These are phyloP conservation scores for Suillus tomentosus DNA, from an alignment of 768 basidiomycete genomes.

Conservation along the genomic window DNA sequence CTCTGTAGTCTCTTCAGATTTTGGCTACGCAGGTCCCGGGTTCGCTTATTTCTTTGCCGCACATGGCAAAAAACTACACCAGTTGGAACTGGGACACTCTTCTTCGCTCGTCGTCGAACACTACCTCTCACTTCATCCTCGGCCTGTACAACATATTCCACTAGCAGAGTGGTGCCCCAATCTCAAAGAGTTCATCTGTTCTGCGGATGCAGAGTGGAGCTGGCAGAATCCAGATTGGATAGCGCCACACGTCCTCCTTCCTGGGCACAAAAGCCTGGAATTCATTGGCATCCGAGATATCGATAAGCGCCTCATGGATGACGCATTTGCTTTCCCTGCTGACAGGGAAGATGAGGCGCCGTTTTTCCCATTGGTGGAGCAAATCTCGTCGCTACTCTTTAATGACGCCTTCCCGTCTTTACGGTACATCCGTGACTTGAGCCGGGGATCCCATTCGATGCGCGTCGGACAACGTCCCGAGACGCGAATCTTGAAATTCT, in stretches of 20 bases:
- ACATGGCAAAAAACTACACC: constrained; percentile 61
- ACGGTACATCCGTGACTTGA: constrained; percentile 65
- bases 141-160: constrained; percentile 41
- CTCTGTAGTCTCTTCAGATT: constrained; percentile 71
- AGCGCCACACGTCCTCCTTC: constrained; percentile 71
- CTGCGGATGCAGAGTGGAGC: constrained; percentile 80
- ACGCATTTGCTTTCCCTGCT: constrained; percentile 35
- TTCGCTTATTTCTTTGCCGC: constrained; percentile 66
- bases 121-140: constrained; percentile 52
- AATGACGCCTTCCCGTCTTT: constrained; percentile 63
- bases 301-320: constrained; percentile 59
- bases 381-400: constrained; percentile 60
- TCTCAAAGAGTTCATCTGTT: constrained; percentile 68
- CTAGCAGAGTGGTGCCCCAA: constrained; percentile 73
- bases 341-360: constrained; percentile 44
- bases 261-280: constrained; percentile 59
- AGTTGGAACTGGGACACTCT: constrained; percentile 75
- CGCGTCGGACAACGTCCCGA: constrained; percentile 38
- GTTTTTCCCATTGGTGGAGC: constrained; percentile 67
- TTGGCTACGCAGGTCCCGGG: constrained; percentile 65
- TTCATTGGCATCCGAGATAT: constrained; percentile 76
- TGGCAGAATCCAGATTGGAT: constrained; percentile 83
- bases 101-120: constrained; percentile 68
- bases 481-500: constrained; percentile 45
- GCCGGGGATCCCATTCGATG: constrained; percentile 57